Percentiles rank a stretch among this genome's conserved stretches.
These are phyloP conservation scores for Lasiodiplodia gonubiensis DNA, from an alignment of 2,329 filamentous ascomycete genomes.

Conservation along the genomic window DNA sequence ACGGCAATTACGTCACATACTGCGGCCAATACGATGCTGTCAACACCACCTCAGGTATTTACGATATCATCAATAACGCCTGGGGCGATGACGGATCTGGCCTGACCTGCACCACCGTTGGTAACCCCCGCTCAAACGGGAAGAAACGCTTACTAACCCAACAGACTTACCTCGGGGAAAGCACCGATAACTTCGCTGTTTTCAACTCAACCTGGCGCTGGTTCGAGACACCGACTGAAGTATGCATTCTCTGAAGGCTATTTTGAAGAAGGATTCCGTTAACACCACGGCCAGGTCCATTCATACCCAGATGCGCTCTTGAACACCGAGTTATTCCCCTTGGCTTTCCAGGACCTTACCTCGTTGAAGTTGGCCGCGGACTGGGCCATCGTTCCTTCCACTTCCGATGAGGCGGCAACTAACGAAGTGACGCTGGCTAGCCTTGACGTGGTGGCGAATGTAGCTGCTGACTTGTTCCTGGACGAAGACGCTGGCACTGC, in stretches of 20 bases:
- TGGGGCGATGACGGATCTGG: constrained; percentile 28
- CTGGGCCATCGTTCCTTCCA: constrained; percentile 27
- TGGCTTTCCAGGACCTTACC: constrained; percentile 16
- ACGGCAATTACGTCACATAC: not conserved
- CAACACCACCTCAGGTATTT: constrained; percentile 13
- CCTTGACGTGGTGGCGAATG: constrained; percentile 26
- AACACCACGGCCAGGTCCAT: constrained; percentile 18
- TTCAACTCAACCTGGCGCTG: constrained; percentile 30
- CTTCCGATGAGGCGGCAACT: not conserved
- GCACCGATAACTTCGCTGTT: constrained; percentile 13
- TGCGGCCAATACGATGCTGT: constrained; percentile 11
- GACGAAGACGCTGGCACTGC: constrained; percentile 22
- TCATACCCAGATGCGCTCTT: constrained; percentile 28
- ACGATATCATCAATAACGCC: constrained; percentile 21
- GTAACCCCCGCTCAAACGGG: not conserved
- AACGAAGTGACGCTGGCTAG: constrained; percentile 16
- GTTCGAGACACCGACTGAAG: constrained; percentile 9
- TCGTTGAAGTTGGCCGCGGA: constrained; percentile 10
- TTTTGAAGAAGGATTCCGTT: not conserved
- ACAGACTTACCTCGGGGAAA: constrained; percentile 11
- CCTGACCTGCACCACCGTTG: constrained; percentile 26
- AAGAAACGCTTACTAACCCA: not conserved
- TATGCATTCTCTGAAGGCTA: not conserved
- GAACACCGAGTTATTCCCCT: constrained; percentile 25
- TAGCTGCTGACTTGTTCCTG: constrained; percentile 29